A percentile compares a stretch with the other conserved stretches of the same genome.
These are phyloP conservation scores for Solanum sparsipilum DNA, from an alignment of 257 asterid species.

Conservation along the genomic window DNA sequence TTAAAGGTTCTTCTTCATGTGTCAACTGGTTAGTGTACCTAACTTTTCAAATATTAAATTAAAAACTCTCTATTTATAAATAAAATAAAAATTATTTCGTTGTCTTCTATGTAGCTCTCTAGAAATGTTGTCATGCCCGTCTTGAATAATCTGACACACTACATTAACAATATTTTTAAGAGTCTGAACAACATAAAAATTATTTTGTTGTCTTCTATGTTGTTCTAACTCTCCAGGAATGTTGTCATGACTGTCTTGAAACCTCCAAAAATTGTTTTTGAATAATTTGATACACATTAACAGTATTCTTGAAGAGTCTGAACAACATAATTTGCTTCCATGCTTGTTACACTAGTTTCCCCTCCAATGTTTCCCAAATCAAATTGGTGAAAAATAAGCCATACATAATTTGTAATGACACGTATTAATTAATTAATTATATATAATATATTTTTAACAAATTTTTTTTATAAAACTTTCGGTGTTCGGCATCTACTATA, in stretches of 20 bases:
- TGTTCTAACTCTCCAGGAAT: neutral
- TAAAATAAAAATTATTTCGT: neutral
- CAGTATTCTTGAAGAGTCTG: neutral
- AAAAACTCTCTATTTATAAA: neutral
- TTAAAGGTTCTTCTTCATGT: slow-evolving; percentile 57
- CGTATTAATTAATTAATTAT: neutral
- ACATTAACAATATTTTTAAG: too few species aligned
- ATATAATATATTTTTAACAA: neutral
- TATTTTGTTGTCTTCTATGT: neutral
- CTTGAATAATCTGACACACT: neutral
- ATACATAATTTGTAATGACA: neutral
- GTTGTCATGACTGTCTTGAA: neutral
- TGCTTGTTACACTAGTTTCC: neutral
- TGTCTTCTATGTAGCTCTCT: neutral
- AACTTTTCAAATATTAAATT: neutral
- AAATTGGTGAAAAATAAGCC: neutral
- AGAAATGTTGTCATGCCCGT: neutral
- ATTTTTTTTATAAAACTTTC: too few species aligned
- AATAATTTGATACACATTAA: neutral
- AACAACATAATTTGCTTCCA: neutral
- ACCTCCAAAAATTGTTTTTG: too few species aligned
- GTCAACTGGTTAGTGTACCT: slow-evolving; percentile 53
- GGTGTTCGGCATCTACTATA: neutral
- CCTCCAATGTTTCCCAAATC: neutral
- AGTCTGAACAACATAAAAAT: too few species aligned